Evolutionary conservation across 441 rosid genomes (phyloP).

Genomic region (Gossypium gossypioides): DNA sequence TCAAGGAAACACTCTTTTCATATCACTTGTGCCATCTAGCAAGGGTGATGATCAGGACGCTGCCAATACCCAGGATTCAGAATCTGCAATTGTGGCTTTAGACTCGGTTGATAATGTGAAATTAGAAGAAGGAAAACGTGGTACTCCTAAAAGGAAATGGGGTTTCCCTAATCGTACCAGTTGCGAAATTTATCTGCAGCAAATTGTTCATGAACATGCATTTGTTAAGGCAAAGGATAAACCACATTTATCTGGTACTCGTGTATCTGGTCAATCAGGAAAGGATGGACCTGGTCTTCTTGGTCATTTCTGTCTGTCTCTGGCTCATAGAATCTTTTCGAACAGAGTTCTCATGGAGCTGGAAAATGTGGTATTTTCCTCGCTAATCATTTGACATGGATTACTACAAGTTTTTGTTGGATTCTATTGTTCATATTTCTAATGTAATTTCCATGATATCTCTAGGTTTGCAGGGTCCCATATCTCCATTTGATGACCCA

Average conservation of each 20-base stretch:
- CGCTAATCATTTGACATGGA: slow-evolving; percentile 10
- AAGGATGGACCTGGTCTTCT: slow-evolving; percentile 62
- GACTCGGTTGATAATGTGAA: slow-evolving; percentile 41
- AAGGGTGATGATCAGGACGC: slow-evolving; percentile 33
- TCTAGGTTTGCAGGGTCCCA: slow-evolving; percentile 68
- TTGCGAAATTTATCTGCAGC: slow-evolving; percentile 77
- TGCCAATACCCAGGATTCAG: slow-evolving; percentile 24
- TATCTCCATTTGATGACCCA: slow-evolving; percentile 81
- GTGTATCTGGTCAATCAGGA: slow-evolving; percentile 36
- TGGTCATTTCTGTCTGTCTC: slow-evolving; percentile 76
- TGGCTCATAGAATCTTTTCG: slow-evolving; percentile 79
- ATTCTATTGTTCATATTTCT: background rate
- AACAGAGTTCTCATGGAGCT: slow-evolving; percentile 60
- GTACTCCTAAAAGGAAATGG: slow-evolving; percentile 27
- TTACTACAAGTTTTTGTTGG: background rate
- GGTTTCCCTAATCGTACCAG: slow-evolving; percentile 44
- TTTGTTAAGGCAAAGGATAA: slow-evolving; percentile 45
- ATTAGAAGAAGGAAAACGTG: slow-evolving; percentile 29
- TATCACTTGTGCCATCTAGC: slow-evolving; percentile 50
- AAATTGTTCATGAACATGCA: slow-evolving; percentile 61
- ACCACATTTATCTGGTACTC: slow-evolving; percentile 29
- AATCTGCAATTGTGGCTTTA: slow-evolving; percentile 29
- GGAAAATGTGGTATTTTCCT: slow-evolving; percentile 63
- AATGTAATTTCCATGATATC: slow-evolving; percentile 8
- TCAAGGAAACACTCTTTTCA: slow-evolving; percentile 59